Evolutionary conservation across 1,284 basidiomycete species (phyloP).

Genomic region (Naganishia liquefaciens): DNA sequence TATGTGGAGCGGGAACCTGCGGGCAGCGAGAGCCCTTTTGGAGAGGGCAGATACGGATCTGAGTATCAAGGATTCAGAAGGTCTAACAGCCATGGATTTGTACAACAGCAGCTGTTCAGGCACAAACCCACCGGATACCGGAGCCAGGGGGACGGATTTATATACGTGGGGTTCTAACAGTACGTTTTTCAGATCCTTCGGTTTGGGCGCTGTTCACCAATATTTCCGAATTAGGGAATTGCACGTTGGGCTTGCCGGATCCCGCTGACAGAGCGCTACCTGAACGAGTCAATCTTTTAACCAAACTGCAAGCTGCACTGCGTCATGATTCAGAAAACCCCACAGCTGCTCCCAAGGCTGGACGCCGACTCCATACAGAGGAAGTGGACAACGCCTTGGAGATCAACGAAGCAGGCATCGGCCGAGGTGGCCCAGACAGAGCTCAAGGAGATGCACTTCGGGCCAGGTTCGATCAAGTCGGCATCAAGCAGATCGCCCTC

Average conservation of each 20-base stretch:
- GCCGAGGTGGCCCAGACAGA: background rate
- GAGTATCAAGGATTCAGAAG: slow-evolving; percentile 79
- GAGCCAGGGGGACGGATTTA: slow-evolving; percentile 62
- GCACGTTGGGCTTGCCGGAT: slow-evolving; percentile 79
- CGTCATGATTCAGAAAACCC: slow-evolving; percentile 42
- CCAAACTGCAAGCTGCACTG: slow-evolving; percentile 55
- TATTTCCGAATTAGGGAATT: slow-evolving; percentile 59
- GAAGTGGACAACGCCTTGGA: too few relatives aligned
- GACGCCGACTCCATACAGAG: slow-evolving; percentile 5
- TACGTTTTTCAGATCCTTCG: slow-evolving; percentile 43
- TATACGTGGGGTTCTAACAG: slow-evolving; percentile 90
- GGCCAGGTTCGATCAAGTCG: slow-evolving; percentile 56
- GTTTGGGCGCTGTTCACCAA: slow-evolving; percentile 40
- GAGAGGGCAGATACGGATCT: slow-evolving; percentile 73
- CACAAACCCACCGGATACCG: slow-evolving; percentile 57
- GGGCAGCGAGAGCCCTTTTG: slow-evolving; percentile 74
- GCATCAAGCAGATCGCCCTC: slow-evolving; percentile 72
- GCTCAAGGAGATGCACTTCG: slow-evolving; percentile 1
- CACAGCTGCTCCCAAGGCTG: slow-evolving; percentile 9
- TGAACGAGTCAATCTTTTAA: slow-evolving; percentile 66
- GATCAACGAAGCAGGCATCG: too few relatives aligned
- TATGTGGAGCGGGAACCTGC: slow-evolving; percentile 81
- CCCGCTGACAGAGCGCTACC: slow-evolving; percentile 76
- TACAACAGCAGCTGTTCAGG: slow-evolving; percentile 86
- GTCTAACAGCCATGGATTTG: slow-evolving; percentile 88